phyloP scores from a whole-genome alignment of 148 eudicot species.

The Rhododendron kiyosumense region DNA sequence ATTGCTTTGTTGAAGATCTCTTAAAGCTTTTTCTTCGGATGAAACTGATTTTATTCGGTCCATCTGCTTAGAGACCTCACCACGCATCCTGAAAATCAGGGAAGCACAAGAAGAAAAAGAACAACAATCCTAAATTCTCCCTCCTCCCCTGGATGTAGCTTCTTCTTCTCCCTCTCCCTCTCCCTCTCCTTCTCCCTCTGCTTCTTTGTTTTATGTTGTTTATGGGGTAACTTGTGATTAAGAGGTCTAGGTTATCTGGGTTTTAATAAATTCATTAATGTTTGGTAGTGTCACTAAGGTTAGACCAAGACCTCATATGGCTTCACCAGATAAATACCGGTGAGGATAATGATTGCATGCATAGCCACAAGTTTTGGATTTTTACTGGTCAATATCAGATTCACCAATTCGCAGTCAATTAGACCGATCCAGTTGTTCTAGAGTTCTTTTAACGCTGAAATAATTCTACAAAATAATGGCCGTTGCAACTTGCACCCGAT shows the following conservation, averaged over 20 bases:
- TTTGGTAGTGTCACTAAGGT: neutral
- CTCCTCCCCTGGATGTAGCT: neutral
- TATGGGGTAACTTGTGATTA: neutral
- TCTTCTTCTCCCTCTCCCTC: neutral
- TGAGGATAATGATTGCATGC: neutral
- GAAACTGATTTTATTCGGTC: constrained; percentile 41
- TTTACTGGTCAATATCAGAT: neutral
- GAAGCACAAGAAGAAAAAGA: constrained; percentile 4
- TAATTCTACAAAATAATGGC: neutral
- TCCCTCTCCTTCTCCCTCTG: neutral
- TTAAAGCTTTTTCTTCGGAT: constrained; percentile 46
- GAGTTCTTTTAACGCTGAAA: neutral
- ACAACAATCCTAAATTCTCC: constrained; percentile 4
- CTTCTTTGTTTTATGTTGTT: neutral
- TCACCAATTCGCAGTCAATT: neutral
- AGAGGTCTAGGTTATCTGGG: neutral
- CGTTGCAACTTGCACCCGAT: neutral
- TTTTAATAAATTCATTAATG: constrained; percentile 1
- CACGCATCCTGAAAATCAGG: constrained; percentile 49
- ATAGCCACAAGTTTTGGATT: neutral
- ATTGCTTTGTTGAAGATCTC: constrained; percentile 33
- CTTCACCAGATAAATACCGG: neutral
- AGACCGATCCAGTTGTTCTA: neutral
- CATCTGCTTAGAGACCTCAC: constrained; percentile 49
- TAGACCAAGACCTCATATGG: neutral